These are phyloP conservation scores for Apostasia shenzhenica DNA, from an alignment of 106 monocot species.

Conservation along the genomic window DNA sequence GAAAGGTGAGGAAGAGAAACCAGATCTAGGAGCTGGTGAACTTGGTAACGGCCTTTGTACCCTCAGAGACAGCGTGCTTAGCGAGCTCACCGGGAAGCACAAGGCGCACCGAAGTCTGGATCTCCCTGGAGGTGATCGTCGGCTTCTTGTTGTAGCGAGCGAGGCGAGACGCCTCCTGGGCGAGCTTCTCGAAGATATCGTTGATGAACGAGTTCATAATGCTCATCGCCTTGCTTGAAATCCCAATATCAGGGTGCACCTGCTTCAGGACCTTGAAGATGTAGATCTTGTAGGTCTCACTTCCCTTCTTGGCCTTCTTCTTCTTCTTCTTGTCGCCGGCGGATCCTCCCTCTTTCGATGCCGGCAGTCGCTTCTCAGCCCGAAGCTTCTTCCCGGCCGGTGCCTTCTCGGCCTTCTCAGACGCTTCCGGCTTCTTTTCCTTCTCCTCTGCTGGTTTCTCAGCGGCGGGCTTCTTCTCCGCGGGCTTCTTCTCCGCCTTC, in stretches of 20 bases:
- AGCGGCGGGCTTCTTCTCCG: slow-evolving; percentile 40
- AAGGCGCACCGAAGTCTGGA: slow-evolving; percentile 74
- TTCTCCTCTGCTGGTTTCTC: slow-evolving; percentile 23
- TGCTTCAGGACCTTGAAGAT: slow-evolving; percentile 99
- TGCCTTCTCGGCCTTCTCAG: slow-evolving; percentile 11
- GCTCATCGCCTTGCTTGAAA: slow-evolving; percentile 92
- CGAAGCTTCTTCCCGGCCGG: slow-evolving; percentile 32
- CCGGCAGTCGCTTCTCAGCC: slow-evolving; percentile 32
- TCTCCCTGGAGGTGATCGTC: slow-evolving; percentile 73
- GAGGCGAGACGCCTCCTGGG: slow-evolving; percentile 55
- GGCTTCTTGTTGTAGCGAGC: slow-evolving; percentile 82
- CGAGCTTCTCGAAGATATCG: slow-evolving; percentile 98
- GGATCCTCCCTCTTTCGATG: slow-evolving; percentile 18
- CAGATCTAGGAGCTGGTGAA: slow-evolving; percentile 31
- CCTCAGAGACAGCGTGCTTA: slow-evolving; percentile 63
- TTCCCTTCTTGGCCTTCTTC: slow-evolving; percentile 37
- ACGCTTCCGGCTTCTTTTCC: slow-evolving; percentile 4
- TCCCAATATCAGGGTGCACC: slow-evolving; percentile 96
- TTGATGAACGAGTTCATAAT: slow-evolving; percentile 99
- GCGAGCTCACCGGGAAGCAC: slow-evolving; percentile 79
- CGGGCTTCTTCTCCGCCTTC: slow-evolving; percentile 22
- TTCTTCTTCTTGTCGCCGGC: slow-evolving; percentile 29
- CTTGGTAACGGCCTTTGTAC: slow-evolving; percentile 47
- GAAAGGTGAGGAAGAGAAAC: neutral
- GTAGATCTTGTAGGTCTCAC: slow-evolving; percentile 97